phyloP scores from a whole-genome alignment of 2,329 filamentous ascomycete genomes.

The Claviceps capensis region DNA sequence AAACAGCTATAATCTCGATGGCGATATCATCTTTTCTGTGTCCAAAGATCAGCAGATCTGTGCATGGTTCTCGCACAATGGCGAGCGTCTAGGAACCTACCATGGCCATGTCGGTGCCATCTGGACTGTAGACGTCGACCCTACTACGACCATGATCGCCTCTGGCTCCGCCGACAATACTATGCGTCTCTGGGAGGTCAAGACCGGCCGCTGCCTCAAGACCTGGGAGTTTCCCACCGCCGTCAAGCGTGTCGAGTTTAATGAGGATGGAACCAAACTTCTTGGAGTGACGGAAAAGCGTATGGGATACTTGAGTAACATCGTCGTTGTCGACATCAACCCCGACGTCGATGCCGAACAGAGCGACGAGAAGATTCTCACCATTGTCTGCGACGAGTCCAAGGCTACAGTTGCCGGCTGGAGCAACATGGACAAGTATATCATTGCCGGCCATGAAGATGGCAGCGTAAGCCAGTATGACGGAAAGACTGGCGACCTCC shows the following conservation, averaged over 20 bases:
- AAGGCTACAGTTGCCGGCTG: conserved; percentile 96
- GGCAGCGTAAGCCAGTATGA: conserved; percentile 86
- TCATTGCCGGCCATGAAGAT: conserved; percentile 95
- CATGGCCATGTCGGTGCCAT: conserved; percentile 93
- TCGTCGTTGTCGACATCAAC: conserved; percentile 83
- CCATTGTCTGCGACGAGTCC: conserved; percentile 87
- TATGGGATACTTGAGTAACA: conserved; percentile 89
- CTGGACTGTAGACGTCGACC: conserved; percentile 97
- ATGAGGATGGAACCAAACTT: conserved; percentile 78
- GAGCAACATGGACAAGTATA: conserved; percentile 89
- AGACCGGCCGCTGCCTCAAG: conserved; percentile 86
- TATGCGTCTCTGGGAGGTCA: conserved; percentile 91
- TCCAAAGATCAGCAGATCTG: conserved; percentile 95
- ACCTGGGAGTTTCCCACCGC: conserved; percentile 95
- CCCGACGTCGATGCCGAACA: conserved; percentile 73
- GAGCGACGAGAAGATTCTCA: conserved; percentile 66
- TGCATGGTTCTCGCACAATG: conserved; percentile 95
- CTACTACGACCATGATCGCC: conserved; percentile 79
- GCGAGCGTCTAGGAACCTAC: conserved; percentile 93
- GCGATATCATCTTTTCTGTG: conserved; percentile 91
- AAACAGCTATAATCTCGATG: conserved; percentile 74
- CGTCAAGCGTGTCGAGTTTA: conserved; percentile 97
- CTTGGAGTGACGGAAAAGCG: conserved; percentile 97
- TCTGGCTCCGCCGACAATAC: conserved; percentile 97
- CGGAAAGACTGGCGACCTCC: conserved; percentile 74